phyloP scores from a whole-genome alignment of 179 eudicot species.

The Drosera spatulata region DNA sequence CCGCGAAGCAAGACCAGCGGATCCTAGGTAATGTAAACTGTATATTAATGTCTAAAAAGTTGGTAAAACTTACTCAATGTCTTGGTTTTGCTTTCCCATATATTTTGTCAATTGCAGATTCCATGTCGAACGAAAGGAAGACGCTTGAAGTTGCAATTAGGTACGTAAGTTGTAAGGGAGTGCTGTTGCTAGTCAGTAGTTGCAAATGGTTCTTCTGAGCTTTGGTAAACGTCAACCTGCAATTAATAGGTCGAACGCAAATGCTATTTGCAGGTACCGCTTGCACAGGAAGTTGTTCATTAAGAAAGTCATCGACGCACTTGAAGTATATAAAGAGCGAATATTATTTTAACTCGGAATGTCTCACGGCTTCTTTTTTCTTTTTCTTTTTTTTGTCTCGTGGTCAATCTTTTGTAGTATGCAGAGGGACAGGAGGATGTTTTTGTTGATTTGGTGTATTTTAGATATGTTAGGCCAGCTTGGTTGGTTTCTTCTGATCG shows the following conservation, averaged over 20 bases:
- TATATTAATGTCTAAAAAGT: not conserved
- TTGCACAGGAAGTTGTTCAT: conserved; percentile 68
- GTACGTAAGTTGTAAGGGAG: conserved; percentile 22
- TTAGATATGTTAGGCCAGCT: too few species aligned
- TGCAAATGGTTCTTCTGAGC: not conserved
- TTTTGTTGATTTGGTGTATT: too few species aligned
- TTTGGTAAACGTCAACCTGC: not conserved
- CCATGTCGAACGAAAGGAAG: conserved; percentile 53
- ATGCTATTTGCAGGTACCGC: conserved; percentile 62
- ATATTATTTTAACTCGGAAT: conserved; percentile 30
- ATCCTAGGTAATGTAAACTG: conserved; percentile 46
- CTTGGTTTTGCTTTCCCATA: not conserved
- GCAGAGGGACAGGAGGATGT: too few species aligned
- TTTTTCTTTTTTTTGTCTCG: too few species aligned
- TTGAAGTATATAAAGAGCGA: conserved; percentile 72
- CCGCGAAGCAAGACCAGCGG: conserved; percentile 65
- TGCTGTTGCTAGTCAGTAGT: too few species aligned
- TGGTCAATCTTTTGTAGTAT: too few species aligned
- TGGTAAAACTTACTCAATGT: not conserved
- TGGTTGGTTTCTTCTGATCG: too few species aligned
- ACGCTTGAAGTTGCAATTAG: conserved; percentile 84
- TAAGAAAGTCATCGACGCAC: conserved; percentile 67
- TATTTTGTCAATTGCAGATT: conserved; percentile 29
- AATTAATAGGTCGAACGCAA: not conserved
- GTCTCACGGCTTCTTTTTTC: too few species aligned